Evolutionary conservation across 2,329 filamentous ascomycete species (phyloP).

Genomic region (Scopulariopsis brevicaulis): DNA sequence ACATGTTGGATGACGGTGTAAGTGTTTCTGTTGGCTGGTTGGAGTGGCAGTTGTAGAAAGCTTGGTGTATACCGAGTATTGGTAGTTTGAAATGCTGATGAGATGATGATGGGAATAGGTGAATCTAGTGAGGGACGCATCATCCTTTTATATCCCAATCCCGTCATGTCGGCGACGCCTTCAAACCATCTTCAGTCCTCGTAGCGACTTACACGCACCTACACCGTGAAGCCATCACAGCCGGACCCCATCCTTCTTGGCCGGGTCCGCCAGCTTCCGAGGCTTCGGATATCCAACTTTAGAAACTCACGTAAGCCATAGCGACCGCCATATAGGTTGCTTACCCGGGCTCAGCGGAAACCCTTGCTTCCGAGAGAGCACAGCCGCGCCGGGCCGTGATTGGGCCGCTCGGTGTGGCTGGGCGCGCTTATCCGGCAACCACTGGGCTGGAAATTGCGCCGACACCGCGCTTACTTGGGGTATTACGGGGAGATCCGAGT

Average conservation of each 20-base stretch:
- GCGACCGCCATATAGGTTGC: not conserved
- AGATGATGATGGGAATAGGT: constrained; percentile 3
- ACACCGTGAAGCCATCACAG: not conserved
- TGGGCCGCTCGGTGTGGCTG: not conserved
- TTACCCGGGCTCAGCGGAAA: not conserved
- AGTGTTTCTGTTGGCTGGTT: not conserved
- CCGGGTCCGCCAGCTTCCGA: not conserved
- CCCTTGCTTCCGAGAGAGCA: not conserved
- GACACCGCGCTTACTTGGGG: not conserved
- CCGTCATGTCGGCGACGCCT: too few relatives aligned
- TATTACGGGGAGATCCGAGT: too few relatives aligned
- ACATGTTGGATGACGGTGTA: constrained; percentile 15
- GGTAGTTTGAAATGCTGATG: not conserved
- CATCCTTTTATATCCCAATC: not conserved
- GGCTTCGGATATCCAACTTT: not conserved
- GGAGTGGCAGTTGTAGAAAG: not conserved
- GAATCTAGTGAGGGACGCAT: not conserved
- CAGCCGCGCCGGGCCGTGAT: not conserved
- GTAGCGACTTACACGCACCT: not conserved
- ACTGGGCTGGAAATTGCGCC: too few relatives aligned
- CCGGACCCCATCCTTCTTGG: not conserved
- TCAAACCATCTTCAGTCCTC: not conserved
- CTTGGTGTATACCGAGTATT: not conserved
- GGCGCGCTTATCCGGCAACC: not conserved
- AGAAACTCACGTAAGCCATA: not conserved